A percentile compares a stretch with the other conserved stretches of the same genome.
phyloP scores from a whole-genome alignment of 129 eudicot species.

The Gnaphalium uliginosum region DNA sequence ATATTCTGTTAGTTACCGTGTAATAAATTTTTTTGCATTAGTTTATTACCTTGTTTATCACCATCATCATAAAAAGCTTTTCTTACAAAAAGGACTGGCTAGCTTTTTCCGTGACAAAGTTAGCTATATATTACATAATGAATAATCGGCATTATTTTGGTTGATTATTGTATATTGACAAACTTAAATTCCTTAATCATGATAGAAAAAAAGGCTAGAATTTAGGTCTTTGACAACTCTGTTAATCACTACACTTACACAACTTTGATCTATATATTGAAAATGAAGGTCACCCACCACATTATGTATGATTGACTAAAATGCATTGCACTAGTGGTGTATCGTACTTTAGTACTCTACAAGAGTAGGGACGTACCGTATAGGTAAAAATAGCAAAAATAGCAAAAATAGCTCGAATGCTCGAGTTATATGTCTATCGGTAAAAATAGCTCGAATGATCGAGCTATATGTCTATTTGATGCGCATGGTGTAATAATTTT shows the following conservation, averaged over 20 bases:
- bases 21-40: too few species aligned
- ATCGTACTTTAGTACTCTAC: too few species aligned
- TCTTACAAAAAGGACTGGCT: too few species aligned
- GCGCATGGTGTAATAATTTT: not conserved
- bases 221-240: not conserved
- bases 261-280: not conserved
- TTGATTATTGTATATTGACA: not conserved
- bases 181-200: not conserved
- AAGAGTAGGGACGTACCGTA: too few species aligned
- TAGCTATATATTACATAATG: not conserved
- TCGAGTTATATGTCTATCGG: too few species aligned
- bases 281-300: not conserved
- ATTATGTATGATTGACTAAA: not conserved
- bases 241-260: too few species aligned
- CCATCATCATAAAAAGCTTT: too few species aligned
- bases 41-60: too few species aligned
- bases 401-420: too few species aligned
- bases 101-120: too few species aligned
- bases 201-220: not conserved
- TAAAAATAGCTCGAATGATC: not conserved
- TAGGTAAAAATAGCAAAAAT: not conserved
- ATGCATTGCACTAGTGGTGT: not conserved
- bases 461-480: too few species aligned
- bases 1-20: too few species aligned
- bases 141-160: not conserved